Base-by-base conservation (phyloP, 352 stramenopile genomes). In the Pythium coloratum region DNA sequence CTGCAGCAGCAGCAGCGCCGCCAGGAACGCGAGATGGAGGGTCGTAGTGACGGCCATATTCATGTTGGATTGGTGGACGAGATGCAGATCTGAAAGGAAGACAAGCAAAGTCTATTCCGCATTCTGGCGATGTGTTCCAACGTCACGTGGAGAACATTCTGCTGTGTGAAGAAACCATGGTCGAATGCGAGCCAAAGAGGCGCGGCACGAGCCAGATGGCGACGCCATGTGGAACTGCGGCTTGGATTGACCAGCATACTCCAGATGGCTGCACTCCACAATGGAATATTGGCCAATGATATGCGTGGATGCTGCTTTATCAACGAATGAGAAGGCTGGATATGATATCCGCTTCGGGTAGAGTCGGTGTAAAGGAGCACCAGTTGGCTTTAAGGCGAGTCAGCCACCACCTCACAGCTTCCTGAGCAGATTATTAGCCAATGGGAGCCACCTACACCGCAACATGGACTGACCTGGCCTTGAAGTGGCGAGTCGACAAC, bases 371-470 rank as follows among this genome's bases (percentile, higher is more conserved):
- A 32, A n/a, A 59, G 34, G 54, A 12, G 44, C 28, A 20, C 62
- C 64, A 70, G 55, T 62, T 70, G 64, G 64, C 32, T 32, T 20
- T 33, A 46, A 3, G 30, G 64, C 63, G 32, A 42, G n/a, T 26
- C 26, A 56, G 24, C 50, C 24, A 56, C 28, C 36, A 14, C 4
- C 6, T 16, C 8, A 42, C 6, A 16, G 36, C 6, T 16, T 10
- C 2, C 10, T 6, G 14, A 16, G 36, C 36, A 42, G 36, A 14
- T 42, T 42, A 42, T 42, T 13, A 6, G 8, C 36, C 36, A 42
- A 42, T 42, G 5, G 8, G 36, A 42, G 36, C 10, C 8, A 10
- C 36, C 36, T 42, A 6, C 36, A 42, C 36, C 36, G 36, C 36
- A 42, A 42, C 3, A 13, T 6, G 14, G 36, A 42, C 36, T 6